Evolutionary conservation across 2,329 filamentous ascomycete species (phyloP).

Genomic region (Torrubiella hemipterigena): DNA sequence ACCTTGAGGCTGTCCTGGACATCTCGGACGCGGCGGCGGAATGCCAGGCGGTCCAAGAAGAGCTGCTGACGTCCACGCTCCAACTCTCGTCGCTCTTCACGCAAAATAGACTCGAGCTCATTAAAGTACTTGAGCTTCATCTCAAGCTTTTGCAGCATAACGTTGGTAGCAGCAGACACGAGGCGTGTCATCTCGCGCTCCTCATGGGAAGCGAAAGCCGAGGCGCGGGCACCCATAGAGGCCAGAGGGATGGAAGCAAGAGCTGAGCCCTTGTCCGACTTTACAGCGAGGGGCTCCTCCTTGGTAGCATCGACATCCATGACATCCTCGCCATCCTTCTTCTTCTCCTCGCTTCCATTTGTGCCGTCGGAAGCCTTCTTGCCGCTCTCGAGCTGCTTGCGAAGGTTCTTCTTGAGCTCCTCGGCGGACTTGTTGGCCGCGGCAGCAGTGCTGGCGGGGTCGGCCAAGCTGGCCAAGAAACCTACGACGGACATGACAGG

Average conservation of each 20-base stretch:
- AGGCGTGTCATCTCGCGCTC: constrained; percentile 93
- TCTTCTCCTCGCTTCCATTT: constrained; percentile 45
- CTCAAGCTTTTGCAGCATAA: constrained; percentile 91
- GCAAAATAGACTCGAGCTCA: constrained; percentile 86
- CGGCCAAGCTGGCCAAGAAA: constrained; percentile 83
- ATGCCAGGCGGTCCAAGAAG: constrained; percentile 81
- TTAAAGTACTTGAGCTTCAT: constrained; percentile 93
- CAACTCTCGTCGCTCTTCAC: constrained; percentile 84
- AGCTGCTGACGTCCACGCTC: constrained; percentile 87
- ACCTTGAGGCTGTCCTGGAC: constrained; percentile 64
- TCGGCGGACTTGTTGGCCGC: constrained; percentile 81
- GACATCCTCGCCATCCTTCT: constrained; percentile 52
- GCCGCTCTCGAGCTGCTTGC: constrained; percentile 59
- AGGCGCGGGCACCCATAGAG: constrained; percentile 72
- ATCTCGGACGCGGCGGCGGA: constrained; percentile 76
- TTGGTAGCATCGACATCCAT: constrained; percentile 37
- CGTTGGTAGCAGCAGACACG: constrained; percentile 82
- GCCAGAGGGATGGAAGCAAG: constrained; percentile 74
- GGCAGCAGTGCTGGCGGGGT: constrained; percentile 80
- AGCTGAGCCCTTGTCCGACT: constrained; percentile 31
- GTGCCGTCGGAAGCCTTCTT: constrained; percentile 19
- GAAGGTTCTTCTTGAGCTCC: constrained; percentile 70
- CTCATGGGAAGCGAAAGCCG: constrained; percentile 85
- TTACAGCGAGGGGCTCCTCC: constrained; percentile 35
- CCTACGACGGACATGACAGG: constrained; percentile 93